Base-by-base conservation (phyloP, 164 flowering plant species). In the Echeveria elegans region DNA sequence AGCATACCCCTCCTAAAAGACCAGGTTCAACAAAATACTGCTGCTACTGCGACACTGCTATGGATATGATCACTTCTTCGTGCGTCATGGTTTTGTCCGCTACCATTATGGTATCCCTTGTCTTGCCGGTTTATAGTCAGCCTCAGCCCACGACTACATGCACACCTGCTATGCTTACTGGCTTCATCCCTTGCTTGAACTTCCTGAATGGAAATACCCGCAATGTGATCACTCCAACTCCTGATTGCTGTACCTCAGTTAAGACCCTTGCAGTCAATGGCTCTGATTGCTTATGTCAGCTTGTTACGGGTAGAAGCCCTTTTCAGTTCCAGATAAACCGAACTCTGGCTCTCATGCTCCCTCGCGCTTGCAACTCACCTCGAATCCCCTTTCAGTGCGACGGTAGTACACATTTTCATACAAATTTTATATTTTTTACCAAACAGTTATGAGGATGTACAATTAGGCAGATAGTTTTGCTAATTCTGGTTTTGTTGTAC, bases 201-300 rank as follows among this genome's bases (percentile, higher is more conserved):
- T 56, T 11, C 32, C 31, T 56, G 12, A 56, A 56, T 29, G 14
- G 32, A 10, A 56, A 11, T 28, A 19, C 4, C 7, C 60, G 60
- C 12, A 53, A 53, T 53, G 15, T 53, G 60, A 56, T 29, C 18
- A 29, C 32, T 26, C 61, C 61, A 1, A 12, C 61, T 14, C 18
- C 61, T 56, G 61, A 26, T 7, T 56, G 61, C 61, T 56, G 61
- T 32, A 56, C 61, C 19, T 26, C 61, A 56, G 32, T 56, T 32
- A 56, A 56, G 61, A 56, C 61, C 61, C 32, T 56, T 11, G 61
- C 61, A 14, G 61, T 23, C 4, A 28, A 28, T 28, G 61, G 61
- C 19, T 26, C 61, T 26, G 61, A 56, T 28, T 56, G 61, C 6
- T 56, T 10, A 12, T 56, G 61, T 19, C 61, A 56, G 61, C 61